Evolutionary conservation across 495 filamentous ascomycete species (phyloP), one percentile per base, ranked within the genome.

Genomic region (Xylaria acuta): DNA sequence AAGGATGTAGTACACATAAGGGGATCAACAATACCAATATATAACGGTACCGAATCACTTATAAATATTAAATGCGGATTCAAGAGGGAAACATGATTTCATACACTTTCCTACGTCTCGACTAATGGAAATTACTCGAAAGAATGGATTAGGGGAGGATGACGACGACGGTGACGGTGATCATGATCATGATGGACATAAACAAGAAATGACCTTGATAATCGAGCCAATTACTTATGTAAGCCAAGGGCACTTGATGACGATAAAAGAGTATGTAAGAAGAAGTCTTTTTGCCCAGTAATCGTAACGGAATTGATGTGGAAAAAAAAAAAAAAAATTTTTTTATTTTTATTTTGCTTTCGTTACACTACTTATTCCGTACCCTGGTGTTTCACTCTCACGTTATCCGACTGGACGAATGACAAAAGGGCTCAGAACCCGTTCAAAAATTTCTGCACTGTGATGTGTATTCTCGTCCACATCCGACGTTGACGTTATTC

Each of bases 391-490:
- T 32, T 43, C 25, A 49, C 27, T 65, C 41, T 43, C 41, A 65
- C 43, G 40, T 65, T 40, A 64, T 53, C 45, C 32, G 32, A 32
- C 16, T 32, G 71, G 27, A 32, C 30, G 14, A 47, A 62, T 22
- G 22, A 34, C 20, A 22, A 58, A 47, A 60, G 25, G 53, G 38
- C 38, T 41, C 41, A n/a, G 54, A 45, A 14, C 40, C 58, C 58
- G 20, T 60, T 27, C 16, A 18, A 49, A 40, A 41, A 34, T 16
- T 43, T 30, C 51, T 56, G 66, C 66, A 68, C 66, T 68, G 66
- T 56, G 66, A 51, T 67, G 30, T 32, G 25, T 36, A 7, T 27
- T 49, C 20, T 8, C 45, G 67, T 67, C 70, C 59, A 45, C 51
- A 45, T n/a, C 18, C n/a, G 34, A 32, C 34, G 58, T 38, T 7